Percentiles rank a stretch among this genome's conserved stretches.
Conservation (phyloP, 164 flowering plant genomes). For the Vitis cinerea region DNA sequence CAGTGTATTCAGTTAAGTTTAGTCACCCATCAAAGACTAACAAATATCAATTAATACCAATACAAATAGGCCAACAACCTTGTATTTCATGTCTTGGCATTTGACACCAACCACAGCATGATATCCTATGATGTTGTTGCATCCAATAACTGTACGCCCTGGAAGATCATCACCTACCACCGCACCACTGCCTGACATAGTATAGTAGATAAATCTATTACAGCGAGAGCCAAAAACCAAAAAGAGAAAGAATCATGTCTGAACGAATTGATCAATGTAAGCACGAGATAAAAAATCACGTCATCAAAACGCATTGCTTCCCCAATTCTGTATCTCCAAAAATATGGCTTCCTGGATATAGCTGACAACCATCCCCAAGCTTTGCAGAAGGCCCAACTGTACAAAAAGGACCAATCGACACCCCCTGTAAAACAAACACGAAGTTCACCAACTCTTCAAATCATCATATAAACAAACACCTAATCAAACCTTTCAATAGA, state of each 20-base stretch:
- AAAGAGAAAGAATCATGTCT: background rate
- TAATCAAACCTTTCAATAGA: too few species aligned
- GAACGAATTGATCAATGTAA: background rate
- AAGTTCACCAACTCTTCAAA: background rate
- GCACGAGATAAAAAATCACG: conserved; percentile 36
- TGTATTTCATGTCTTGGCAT: conserved; percentile 94
- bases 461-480: background rate
- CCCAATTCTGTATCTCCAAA: conserved; percentile 89
- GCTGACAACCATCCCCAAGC: conserved; percentile 69
- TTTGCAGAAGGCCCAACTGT: conserved; percentile 68
- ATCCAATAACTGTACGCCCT: conserved; percentile 72
- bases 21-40: background rate
- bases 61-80: conserved; percentile 36
- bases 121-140: conserved; percentile 75
- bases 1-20: background rate
- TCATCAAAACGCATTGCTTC: conserved; percentile 58
- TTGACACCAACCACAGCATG: conserved; percentile 88
- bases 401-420: conserved; percentile 86
- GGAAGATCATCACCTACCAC: conserved; percentile 92
- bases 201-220: conserved; percentile 10
- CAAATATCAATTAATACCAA: background rate
- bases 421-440: conserved; percentile 46
- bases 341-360: conserved; percentile 80
- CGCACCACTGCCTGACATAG: conserved; percentile 77
- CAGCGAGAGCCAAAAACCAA: background rate